A percentile compares a stretch with the other conserved stretches of the same genome.
phyloP scores from a whole-genome alignment of 129 eudicot genomes.

The Tagetes erecta region DNA sequence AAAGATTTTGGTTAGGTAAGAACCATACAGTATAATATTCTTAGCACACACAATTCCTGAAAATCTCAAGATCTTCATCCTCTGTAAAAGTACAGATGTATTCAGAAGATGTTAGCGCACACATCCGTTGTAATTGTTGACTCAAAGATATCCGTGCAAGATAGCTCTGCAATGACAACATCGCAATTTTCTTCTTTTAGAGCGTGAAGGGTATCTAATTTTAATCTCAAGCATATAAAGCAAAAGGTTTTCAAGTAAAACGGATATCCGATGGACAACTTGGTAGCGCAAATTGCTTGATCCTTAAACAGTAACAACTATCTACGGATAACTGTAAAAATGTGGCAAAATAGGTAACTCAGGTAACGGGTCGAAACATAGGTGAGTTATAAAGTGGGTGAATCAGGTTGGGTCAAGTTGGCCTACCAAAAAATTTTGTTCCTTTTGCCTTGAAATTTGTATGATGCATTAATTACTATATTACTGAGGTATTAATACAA shows the following conservation, averaged over 20 bases:
- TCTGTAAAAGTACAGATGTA: conserved; percentile 46
- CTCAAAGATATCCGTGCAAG: conserved; percentile 72
- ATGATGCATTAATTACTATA: too few relatives aligned
- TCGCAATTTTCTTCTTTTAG: conserved; percentile 13
- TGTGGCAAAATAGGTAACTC: conserved; percentile 6
- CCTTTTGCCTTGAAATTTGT: neutral
- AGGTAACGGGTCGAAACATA: neutral
- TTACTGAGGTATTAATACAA: neutral
- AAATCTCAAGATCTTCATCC: conserved; percentile 85
- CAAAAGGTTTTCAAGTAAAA: neutral
- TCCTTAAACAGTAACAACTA: conserved; percentile 8
- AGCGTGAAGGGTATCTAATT: conserved; percentile 8
- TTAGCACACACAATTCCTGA: conserved; percentile 59
- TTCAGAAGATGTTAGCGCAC: conserved; percentile 60
- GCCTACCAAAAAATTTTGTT: neutral
- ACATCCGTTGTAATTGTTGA: conserved; percentile 62
- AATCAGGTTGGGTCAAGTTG: neutral
- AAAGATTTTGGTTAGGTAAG: conserved; percentile 4
- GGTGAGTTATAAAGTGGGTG: neutral
- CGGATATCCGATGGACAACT: neutral
- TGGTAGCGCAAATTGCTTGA: neutral
- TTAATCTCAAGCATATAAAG: conserved; percentile 12
- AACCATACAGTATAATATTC: conserved; percentile 1
- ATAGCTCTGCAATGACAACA: conserved; percentile 60
- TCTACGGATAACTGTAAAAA: neutral